Conservation (phyloP, 2,329 filamentous ascomycete genomes). For the Nemania diffusa region DNA sequence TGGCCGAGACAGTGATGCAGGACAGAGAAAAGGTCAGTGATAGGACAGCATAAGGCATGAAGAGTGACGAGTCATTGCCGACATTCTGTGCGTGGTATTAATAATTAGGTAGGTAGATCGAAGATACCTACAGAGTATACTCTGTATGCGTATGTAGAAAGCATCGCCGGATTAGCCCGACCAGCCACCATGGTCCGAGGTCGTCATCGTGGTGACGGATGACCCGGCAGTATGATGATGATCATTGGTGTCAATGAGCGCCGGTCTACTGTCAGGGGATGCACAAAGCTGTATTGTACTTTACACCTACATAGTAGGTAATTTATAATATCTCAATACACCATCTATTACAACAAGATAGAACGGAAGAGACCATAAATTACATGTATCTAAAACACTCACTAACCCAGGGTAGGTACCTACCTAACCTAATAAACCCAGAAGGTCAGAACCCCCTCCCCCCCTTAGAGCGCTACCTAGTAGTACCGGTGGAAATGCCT, state of each 20-base stretch:
- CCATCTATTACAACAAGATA: not conserved
- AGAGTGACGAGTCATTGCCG: conserved; percentile 37
- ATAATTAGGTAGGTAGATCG: not conserved
- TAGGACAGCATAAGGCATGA: conserved; percentile 6
- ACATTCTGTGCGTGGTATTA: not conserved
- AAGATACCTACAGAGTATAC: not conserved
- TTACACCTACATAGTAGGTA: too few relatives aligned
- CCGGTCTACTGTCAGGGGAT: conserved; percentile 6
- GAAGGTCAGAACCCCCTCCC: too few relatives aligned
- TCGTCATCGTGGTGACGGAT: conserved; percentile 29
- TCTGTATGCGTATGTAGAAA: not conserved
- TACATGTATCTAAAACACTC: too few relatives aligned
- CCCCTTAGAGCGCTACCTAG: too few relatives aligned
- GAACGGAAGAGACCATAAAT: too few relatives aligned
- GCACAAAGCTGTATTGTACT: not conserved
- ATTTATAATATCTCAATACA: not conserved
- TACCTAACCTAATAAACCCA: too few relatives aligned
- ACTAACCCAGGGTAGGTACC: too few relatives aligned
- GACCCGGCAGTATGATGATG: conserved; percentile 29
- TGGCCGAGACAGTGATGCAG: conserved; percentile 32
- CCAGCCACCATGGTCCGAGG: conserved; percentile 28
- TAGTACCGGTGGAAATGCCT: too few relatives aligned
- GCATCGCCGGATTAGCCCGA: conserved; percentile 25
- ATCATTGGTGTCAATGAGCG: conserved; percentile 20
- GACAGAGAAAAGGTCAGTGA: not conserved